Conservation (phyloP, 2,329 filamentous ascomycete species). For the Aspergillus oerlinghausenensis region DNA sequence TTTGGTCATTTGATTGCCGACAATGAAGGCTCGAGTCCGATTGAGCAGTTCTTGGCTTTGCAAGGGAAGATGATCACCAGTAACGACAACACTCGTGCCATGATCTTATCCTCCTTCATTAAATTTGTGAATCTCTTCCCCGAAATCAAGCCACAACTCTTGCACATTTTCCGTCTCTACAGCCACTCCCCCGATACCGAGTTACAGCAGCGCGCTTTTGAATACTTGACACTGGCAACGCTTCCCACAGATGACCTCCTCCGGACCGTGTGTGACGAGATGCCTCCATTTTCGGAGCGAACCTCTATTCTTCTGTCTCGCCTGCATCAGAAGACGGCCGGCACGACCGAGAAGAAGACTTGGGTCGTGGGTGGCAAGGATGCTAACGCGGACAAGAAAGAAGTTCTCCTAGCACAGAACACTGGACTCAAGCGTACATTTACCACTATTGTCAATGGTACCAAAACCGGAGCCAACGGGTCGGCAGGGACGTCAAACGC, state of each 20-base stretch:
- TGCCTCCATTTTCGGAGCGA: slow-evolving; percentile 95
- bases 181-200: slow-evolving; percentile 94
- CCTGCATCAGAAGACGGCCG: slow-evolving; percentile 89
- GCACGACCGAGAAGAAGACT: slow-evolving; percentile 89
- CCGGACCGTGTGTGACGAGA: slow-evolving; percentile 92
- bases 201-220: slow-evolving; percentile 91
- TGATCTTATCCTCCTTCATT: slow-evolving; percentile 91
- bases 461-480: slow-evolving; percentile 29
- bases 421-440: slow-evolving; percentile 83
- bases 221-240: slow-evolving; percentile 82
- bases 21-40: slow-evolving; percentile 84
- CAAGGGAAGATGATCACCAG: slow-evolving; percentile 85
- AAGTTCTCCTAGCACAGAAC: slow-evolving; percentile 75
- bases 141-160: slow-evolving; percentile 92
- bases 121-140: slow-evolving; percentile 98
- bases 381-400: slow-evolving; percentile 75
- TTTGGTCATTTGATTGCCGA: slow-evolving; percentile 97
- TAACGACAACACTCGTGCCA: slow-evolving; percentile 83
- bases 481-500: slow-evolving; percentile 40
- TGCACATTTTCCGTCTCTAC: slow-evolving; percentile 86
- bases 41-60: slow-evolving; percentile 92
- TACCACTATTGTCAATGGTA: slow-evolving; percentile 51
- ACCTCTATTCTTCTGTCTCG: slow-evolving; percentile 87
- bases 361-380: slow-evolving; percentile 98
- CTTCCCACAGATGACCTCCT: slow-evolving; percentile 86